Evolutionary conservation across 192 early-diverging fungal species (phyloP).

Genomic region (Chytriomyces hyalinus): DNA sequence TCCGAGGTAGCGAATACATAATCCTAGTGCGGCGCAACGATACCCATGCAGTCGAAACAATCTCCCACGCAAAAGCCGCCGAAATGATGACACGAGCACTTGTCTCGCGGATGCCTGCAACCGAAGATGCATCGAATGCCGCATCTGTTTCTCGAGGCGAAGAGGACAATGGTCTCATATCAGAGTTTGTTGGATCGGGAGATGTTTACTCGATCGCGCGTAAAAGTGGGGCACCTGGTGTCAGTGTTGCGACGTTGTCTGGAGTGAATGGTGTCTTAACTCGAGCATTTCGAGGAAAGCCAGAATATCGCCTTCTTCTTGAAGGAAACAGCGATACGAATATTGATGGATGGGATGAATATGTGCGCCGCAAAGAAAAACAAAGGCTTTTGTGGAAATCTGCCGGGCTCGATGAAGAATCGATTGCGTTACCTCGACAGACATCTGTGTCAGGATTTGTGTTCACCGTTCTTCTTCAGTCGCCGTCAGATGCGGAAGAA

Average conservation of each 20-base stretch:
- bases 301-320: neutral
- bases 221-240: neutral
- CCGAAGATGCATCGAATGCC: too few species aligned
- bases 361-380: neutral
- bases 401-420: neutral
- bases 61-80: constrained; percentile 49
- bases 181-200: neutral
- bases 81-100: constrained; percentile 47
- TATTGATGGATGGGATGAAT: neutral
- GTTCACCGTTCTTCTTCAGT: neutral
- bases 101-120: neutral
- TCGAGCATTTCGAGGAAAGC: constrained; percentile 20
- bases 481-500: neutral
- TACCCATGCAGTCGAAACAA: constrained; percentile 29
- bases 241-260: neutral
- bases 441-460: constrained; percentile 9
- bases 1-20: constrained; percentile 74
- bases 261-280: constrained; percentile 11
- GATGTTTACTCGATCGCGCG: neutral
- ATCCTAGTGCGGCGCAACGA: constrained; percentile 71
- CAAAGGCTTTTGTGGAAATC: neutral
- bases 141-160: neutral
- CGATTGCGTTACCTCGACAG: neutral
- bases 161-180: constrained; percentile 2
- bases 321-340: neutral